Evolutionary conservation across 1,284 basidiomycete species (phyloP).

Genomic region (Sporisorium reilianum): DNA sequence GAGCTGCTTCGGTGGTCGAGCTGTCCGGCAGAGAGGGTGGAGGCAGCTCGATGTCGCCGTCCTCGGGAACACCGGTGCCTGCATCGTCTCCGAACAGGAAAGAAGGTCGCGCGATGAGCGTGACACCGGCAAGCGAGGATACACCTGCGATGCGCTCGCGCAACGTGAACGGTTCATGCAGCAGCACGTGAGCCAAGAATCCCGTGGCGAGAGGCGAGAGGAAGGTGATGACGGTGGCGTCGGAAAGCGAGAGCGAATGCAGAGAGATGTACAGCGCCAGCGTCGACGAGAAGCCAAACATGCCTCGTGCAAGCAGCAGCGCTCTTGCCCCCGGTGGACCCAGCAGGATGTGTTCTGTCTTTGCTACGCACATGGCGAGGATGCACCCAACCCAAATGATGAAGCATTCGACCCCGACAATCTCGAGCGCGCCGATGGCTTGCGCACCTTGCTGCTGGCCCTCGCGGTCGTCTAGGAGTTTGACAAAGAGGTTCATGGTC

Average conservation of each 20-base stretch:
- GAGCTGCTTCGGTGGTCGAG: constrained; percentile 27
- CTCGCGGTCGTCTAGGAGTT: constrained; percentile 71
- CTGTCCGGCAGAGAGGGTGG: constrained; percentile 8
- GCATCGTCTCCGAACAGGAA: constrained; percentile 40
- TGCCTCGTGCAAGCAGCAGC: constrained; percentile 75
- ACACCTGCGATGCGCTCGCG: constrained; percentile 78
- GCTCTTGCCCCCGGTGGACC: constrained; percentile 78
- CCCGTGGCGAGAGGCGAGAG: constrained; percentile 79
- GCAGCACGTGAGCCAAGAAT: constrained; percentile 76
- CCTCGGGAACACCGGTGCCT: constrained; percentile 38
- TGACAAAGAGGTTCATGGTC: constrained; percentile 75
- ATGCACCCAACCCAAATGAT: constrained; percentile 68
- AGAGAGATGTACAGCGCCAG: constrained; percentile 77
- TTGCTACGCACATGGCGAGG: constrained; percentile 65
- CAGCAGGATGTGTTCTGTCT: constrained; percentile 76
- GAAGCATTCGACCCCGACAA: constrained; percentile 74
- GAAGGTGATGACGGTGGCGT: constrained; percentile 82
- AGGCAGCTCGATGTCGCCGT: constrained; percentile 32
- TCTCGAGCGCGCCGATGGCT: constrained; percentile 65
- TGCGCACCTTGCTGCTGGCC: constrained; percentile 12
- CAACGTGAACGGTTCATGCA: constrained; percentile 77
- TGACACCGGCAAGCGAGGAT: constrained; percentile 75
- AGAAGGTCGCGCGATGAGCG: constrained; percentile 72
- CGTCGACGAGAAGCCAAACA: constrained; percentile 76
- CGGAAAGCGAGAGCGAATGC: constrained; percentile 78